Evolutionary conservation across 2,329 filamentous ascomycete genomes (phyloP).

Genomic region (Ophiostoma montium): DNA sequence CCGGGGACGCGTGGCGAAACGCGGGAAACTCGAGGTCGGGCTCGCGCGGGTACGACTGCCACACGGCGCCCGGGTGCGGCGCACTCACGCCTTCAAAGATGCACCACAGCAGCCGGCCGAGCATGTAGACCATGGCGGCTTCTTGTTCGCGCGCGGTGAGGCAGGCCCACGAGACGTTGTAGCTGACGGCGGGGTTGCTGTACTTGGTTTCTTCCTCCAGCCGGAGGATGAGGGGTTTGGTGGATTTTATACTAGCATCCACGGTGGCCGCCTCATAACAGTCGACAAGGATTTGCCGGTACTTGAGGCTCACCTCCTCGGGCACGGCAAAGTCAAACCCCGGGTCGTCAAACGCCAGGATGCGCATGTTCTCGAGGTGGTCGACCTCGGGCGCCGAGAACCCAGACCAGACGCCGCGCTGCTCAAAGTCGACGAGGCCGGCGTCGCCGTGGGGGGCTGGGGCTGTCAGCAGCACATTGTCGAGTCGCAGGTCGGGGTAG

Average conservation of each 20-base stretch:
- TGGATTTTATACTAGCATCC: no score
- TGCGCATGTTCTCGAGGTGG: slow-evolving; percentile 41
- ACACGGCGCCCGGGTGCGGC: slow-evolving; percentile 40
- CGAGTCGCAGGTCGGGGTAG: slow-evolving; percentile 45
- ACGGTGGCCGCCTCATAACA: slow-evolving; percentile 24
- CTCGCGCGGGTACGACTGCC: slow-evolving; percentile 45
- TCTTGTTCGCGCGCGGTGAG: slow-evolving; percentile 39
- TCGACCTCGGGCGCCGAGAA: slow-evolving; percentile 48
- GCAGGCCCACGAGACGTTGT: slow-evolving; percentile 42
- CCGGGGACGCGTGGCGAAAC: slow-evolving; percentile 20
- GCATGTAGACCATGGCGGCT: slow-evolving; percentile 47
- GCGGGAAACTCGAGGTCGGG: slow-evolving; percentile 41
- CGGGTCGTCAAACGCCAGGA: slow-evolving; percentile 33
- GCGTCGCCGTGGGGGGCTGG: slow-evolving; percentile 23
- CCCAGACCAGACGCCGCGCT: slow-evolving; percentile 48
- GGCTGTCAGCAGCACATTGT: slow-evolving; percentile 41
- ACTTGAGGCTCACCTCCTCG: slow-evolving; percentile 25
- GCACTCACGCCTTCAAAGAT: slow-evolving; percentile 47
- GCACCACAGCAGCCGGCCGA: slow-evolving; percentile 47
- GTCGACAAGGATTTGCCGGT: slow-evolving; percentile 28
- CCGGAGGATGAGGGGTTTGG: slow-evolving; percentile 1
- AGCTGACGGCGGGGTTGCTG: slow-evolving; percentile 32
- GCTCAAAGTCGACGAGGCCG: slow-evolving; percentile 48
- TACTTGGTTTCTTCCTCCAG: slow-evolving; percentile 23
- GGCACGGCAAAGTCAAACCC: slow-evolving; percentile 25